Conservation (phyloP, 2,329 filamentous ascomycete species). For the Eurotiales sp. region DNA sequence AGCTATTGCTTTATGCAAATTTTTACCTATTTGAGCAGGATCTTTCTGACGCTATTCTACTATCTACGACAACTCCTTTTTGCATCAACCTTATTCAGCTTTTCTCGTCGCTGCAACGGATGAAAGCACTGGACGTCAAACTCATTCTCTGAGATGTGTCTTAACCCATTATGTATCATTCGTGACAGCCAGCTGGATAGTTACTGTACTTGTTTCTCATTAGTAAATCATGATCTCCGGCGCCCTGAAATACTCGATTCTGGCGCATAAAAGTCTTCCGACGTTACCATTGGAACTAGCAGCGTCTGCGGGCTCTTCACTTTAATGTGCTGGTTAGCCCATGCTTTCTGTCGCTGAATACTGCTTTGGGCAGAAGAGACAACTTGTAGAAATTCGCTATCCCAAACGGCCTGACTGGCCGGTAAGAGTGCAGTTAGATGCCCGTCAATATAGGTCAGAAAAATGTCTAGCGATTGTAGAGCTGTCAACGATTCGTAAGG, state of each 20-base stretch:
- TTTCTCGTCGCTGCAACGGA: too few relatives aligned
- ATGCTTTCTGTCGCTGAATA: slow-evolving; percentile 28
- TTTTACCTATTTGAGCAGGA: too few relatives aligned
- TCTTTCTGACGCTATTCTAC: too few relatives aligned
- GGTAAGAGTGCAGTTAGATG: slow-evolving; percentile 28
- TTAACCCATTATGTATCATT: too few relatives aligned
- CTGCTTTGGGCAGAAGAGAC: slow-evolving; percentile 20
- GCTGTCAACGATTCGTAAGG: slow-evolving; percentile 17
- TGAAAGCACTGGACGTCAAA: too few relatives aligned
- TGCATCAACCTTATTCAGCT: too few relatives aligned
- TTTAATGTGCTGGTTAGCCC: slow-evolving; percentile 32
- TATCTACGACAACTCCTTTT: too few relatives aligned
- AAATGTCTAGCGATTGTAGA: slow-evolving; percentile 29
- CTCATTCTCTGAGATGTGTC: too few relatives aligned
- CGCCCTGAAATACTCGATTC: background rate
- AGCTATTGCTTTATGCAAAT: too few relatives aligned
- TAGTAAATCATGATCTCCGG: background rate
- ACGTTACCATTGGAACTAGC: slow-evolving; percentile 27
- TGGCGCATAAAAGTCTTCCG: background rate
- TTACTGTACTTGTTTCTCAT: too few relatives aligned
- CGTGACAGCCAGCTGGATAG: too few relatives aligned
- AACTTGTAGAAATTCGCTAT: slow-evolving; percentile 28
- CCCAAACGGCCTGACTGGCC: slow-evolving; percentile 32
- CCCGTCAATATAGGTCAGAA: slow-evolving; percentile 28
- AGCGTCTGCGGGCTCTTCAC: slow-evolving; percentile 32